Evolutionary conservation across 768 basidiomycete genomes (phyloP).

Genomic region (Auriscalpium vulgare): DNA sequence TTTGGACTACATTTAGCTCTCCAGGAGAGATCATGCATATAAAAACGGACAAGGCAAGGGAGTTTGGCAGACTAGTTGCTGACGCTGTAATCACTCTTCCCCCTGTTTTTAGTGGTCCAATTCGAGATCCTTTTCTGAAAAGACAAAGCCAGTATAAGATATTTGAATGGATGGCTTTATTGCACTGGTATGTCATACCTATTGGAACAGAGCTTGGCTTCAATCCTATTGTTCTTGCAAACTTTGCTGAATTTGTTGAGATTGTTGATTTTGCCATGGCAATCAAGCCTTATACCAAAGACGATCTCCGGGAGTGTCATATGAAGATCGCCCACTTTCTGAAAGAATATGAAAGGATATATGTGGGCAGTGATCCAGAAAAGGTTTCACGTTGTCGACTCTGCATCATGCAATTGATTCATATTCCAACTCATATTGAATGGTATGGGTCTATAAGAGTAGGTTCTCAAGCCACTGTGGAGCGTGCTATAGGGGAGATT

Average conservation of each 20-base stretch:
- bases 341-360: background rate
- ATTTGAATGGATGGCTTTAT: background rate
- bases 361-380: background rate
- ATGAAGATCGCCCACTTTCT: background rate
- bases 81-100: background rate
- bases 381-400: background rate
- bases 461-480: constrained; percentile 9
- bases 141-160: background rate
- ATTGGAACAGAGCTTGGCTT: background rate
- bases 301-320: background rate
- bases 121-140: background rate
- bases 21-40: background rate
- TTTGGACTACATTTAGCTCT: background rate
- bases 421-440: constrained; percentile 16
- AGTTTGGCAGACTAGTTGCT: background rate
- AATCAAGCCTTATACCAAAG: background rate
- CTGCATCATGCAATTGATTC: background rate
- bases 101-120: background rate
- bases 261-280: background rate
- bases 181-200: background rate
- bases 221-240: constrained; percentile 7
- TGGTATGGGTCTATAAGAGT: constrained; percentile 29
- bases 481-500: background rate
- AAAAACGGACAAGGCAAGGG: background rate
- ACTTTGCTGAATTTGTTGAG: background rate